Evolutionary conservation across 108 stramenopile genomes (phyloP).

Genomic region (Parietichytrium sp.): DNA sequence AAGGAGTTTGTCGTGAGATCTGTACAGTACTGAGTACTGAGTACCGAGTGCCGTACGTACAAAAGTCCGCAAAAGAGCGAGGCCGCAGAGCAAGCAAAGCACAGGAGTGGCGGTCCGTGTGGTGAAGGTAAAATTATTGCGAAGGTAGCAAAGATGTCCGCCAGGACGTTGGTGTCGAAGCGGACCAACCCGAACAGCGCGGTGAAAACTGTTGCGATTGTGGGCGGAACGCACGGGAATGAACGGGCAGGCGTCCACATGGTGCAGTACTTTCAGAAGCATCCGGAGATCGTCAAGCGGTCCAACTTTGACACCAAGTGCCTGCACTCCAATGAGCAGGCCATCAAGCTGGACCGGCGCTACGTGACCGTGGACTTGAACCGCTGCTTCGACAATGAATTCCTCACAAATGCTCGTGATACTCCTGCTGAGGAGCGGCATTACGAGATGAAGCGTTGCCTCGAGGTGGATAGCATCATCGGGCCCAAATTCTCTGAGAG

Average conservation of each 20-base stretch:
- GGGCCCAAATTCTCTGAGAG: slow-evolving; percentile 64
- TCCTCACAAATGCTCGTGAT: neutral
- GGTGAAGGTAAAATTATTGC: too few relatives aligned
- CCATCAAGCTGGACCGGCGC: slow-evolving; percentile 69
- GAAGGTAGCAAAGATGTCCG: too few relatives aligned
- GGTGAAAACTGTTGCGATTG: slow-evolving; percentile 63
- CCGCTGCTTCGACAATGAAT: slow-evolving; percentile 68
- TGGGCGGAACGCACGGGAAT: slow-evolving; percentile 84
- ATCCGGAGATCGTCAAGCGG: neutral
- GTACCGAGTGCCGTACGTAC: too few relatives aligned
- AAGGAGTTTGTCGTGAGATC: too few relatives aligned
- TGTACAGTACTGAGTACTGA: too few relatives aligned
- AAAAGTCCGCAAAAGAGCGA: too few relatives aligned
- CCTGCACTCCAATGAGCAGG: slow-evolving; percentile 72
- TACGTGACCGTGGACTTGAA: slow-evolving; percentile 76
- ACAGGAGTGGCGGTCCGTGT: too few relatives aligned
- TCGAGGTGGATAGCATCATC: slow-evolving; percentile 67
- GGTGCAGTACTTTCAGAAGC: neutral
- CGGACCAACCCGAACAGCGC: neutral
- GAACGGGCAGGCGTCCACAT: slow-evolving; percentile 79
- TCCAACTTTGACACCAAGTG: slow-evolving; percentile 56
- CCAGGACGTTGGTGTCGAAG: slow-evolving; percentile 10
- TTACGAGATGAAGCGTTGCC: slow-evolving; percentile 66
- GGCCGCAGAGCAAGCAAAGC: too few relatives aligned
- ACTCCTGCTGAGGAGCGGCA: neutral